phyloP scores from a whole-genome alignment of 2,329 filamentous ascomycete species.

The Rhynchosporium graminicola region DNA sequence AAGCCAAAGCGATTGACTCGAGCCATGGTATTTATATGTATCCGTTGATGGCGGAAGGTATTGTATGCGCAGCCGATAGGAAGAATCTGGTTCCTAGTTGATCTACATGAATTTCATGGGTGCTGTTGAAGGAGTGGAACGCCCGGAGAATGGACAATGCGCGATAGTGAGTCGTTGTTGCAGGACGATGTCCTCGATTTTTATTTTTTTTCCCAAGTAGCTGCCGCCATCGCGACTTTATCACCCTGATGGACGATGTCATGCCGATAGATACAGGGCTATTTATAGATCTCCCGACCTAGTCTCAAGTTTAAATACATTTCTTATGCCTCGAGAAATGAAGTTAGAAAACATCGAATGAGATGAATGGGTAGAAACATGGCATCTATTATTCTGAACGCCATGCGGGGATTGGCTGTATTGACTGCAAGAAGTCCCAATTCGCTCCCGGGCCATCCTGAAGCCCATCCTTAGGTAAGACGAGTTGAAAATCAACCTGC shows the following conservation, averaged over 20 bases:
- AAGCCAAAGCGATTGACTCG: conserved; percentile 72
- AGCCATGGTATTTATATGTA: conserved; percentile 48
- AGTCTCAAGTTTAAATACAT: neutral
- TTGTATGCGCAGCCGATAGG: neutral
- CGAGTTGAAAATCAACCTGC: no score
- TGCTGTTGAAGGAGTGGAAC: conserved; percentile 38
- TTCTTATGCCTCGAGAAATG: no score
- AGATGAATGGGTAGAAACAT: no score
- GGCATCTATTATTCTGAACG: no score
- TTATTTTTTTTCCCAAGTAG: neutral
- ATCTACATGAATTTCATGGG: conserved; percentile 4
- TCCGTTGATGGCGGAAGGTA: conserved; percentile 4
- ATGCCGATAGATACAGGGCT: conserved; percentile 21
- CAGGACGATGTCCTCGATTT: conserved; percentile 23
- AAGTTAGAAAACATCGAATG: no score
- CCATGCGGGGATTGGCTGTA: no score
- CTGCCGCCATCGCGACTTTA: neutral
- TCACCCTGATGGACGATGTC: conserved; percentile 21
- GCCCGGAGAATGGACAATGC: conserved; percentile 34
- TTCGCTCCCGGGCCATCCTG: neutral
- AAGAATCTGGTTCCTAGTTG: neutral
- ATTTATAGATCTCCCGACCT: conserved; percentile 18
- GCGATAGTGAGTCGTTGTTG: conserved; percentile 22
- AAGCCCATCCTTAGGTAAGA: no score
- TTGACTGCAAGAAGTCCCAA: no score